These are phyloP conservation scores for Emericellopsis terricola DNA, from an alignment of 495 filamentous ascomycete species.

Conservation along the genomic window DNA sequence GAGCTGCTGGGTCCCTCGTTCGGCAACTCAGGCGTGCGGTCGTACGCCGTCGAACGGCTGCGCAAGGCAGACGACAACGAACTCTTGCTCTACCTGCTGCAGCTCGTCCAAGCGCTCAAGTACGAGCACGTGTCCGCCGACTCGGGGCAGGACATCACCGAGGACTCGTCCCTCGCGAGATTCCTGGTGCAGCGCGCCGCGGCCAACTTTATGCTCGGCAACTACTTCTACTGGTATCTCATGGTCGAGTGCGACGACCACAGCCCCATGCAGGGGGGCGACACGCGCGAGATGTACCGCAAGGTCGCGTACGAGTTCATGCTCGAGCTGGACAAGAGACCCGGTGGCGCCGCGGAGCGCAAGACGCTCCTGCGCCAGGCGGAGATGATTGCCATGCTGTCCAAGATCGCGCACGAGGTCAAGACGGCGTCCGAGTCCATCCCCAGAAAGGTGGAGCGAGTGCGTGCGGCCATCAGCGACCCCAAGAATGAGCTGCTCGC, in stretches of 20 bases:
- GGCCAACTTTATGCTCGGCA: constrained; percentile 75
- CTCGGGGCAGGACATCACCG: constrained; percentile 15
- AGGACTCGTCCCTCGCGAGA: constrained; percentile 73
- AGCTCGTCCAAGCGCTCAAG: constrained; percentile 91
- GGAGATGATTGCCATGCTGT: constrained; percentile 72
- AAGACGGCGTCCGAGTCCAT: constrained; percentile 65
- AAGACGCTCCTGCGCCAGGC: constrained; percentile 71
- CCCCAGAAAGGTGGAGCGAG: constrained; percentile 56
- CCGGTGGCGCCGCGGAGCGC: constrained; percentile 48
- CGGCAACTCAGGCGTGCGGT: constrained; percentile 69
- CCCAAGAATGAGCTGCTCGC: constrained; percentile 69
- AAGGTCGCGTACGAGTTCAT: constrained; percentile 95
- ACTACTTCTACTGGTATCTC: constrained; percentile 94
- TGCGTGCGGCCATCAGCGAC: constrained; percentile 71
- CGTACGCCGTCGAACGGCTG: constrained; percentile 84
- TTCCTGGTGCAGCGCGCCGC: constrained; percentile 80
- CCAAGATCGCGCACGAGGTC: constrained; percentile 79
- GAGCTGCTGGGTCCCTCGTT: constrained; percentile 87
- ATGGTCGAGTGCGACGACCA: constrained; percentile 89
- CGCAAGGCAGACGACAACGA: constrained; percentile 90
- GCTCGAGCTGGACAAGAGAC: constrained; percentile 47
- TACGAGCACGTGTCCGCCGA: constrained; percentile 55
- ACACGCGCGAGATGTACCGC: constrained; percentile 67
- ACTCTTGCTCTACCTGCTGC: constrained; percentile 77
- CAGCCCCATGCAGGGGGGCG: constrained; percentile 45